Conservation (phyloP, 225 moss, liverwort and hornwort species). For the Pseudoscleropodium purum region DNA sequence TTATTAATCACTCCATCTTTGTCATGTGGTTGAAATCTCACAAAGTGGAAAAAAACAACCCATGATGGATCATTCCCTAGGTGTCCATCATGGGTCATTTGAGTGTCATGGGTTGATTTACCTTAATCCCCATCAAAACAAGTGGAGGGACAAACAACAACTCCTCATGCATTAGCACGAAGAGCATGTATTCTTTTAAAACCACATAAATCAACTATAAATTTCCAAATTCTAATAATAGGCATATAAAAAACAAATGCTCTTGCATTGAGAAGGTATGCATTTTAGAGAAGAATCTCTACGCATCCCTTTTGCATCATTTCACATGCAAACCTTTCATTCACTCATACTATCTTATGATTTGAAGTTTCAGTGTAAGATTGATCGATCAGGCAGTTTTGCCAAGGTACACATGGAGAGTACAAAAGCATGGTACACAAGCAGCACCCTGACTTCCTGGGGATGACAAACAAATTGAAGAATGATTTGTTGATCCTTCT, state of each 20-base stretch:
- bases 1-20: too few species aligned
- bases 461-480: not conserved
- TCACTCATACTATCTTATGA: too few species aligned
- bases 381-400: not conserved
- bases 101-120: too few species aligned
- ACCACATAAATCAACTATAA: not conserved
- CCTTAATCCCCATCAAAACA: too few species aligned
- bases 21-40: too few species aligned
- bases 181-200: not conserved
- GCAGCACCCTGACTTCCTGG: not conserved
- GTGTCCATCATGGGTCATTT: too few species aligned
- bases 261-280: not conserved
- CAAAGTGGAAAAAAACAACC: too few species aligned
- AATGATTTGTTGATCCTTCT: not conserved
- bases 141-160: too few species aligned
- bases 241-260: not conserved
- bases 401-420: not conserved
- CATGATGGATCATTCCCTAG: too few species aligned
- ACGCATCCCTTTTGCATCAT: accelerated
- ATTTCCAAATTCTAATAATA: not conserved
- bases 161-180: too few species aligned
- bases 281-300: too few species aligned
- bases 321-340: not conserved
- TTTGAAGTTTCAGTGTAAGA: not conserved
- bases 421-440: not conserved